These are phyloP conservation scores for Hemileccinum hortonii DNA, from an alignment of 1,284 basidiomycete genomes.

Conservation along the genomic window DNA sequence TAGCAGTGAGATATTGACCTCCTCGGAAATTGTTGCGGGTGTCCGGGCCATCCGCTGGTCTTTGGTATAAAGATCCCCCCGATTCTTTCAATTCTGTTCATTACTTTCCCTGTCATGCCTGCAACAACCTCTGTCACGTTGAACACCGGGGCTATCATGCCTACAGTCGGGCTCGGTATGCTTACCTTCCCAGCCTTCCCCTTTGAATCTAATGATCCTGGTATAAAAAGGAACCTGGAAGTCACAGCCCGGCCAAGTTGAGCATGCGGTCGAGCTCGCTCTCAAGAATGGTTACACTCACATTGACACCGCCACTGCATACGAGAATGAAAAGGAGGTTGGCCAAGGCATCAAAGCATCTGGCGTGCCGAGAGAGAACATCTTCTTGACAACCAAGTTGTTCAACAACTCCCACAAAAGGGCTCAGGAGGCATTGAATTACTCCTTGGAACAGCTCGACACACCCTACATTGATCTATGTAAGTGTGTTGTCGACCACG, in stretches of 20 bases:
- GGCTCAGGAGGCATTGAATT: too few species aligned
- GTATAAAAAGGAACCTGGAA: slow-evolving; percentile 63
- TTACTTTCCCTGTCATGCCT: not conserved
- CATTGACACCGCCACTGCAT: slow-evolving; percentile 60
- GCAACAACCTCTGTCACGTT: too few species aligned
- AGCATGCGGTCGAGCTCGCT: slow-evolving; percentile 69
- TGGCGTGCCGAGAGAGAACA: slow-evolving; percentile 60
- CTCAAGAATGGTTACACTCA: slow-evolving; percentile 72
- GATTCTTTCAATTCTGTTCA: not conserved
- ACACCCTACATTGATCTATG: too few species aligned
- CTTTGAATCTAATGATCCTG: too few species aligned
- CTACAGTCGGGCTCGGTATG: too few species aligned
- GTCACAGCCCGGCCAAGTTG: slow-evolving; percentile 61
- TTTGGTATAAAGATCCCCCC: not conserved
- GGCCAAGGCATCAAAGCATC: slow-evolving; percentile 75
- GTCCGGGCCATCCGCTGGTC: not conserved
- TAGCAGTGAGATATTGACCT: not conserved
- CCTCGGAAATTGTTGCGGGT: not conserved
- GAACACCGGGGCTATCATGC: too few species aligned
- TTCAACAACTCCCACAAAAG: too few species aligned
- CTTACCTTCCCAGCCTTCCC: too few species aligned
- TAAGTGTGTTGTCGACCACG: too few species aligned
- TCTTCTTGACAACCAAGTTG: slow-evolving; percentile 74
- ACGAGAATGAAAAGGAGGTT: slow-evolving; percentile 66
- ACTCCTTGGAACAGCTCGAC: too few species aligned